Base-by-base conservation (phyloP, 176 grass and related monocot species). In the Tillandsia fasciculata region DNA sequence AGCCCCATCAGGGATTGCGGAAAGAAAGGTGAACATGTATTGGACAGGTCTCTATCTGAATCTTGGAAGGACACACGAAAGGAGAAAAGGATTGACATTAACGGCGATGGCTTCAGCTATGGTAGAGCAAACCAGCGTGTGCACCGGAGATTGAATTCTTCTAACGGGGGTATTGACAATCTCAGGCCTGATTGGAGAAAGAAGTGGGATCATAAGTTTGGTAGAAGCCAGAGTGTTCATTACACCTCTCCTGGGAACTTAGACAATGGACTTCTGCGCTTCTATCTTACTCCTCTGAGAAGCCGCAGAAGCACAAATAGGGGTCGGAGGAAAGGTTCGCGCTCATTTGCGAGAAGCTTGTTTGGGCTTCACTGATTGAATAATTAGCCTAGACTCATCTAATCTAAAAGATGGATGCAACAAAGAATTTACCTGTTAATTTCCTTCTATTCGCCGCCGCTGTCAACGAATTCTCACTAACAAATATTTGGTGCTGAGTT, bases 231-330 rank as follows among this genome's bases (percentile, higher is more conserved):
- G 69, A 99, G 89, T 20, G 84, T 93, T n/a, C 86, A 99, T 82
- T 99, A 99, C 12, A 83, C 87, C 0, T 99, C 94, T 63, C 87
- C 94, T 7, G 84, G 89, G 42, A 99, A 99, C 49, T 64, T 90
- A 28, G 94, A 99, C 65, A 86, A 93, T 28, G 90, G 90, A 8
- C 79, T 99, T 68, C 74, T 85, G 57, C 81, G 94, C 53, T 99
- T 99, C 75, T 99, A 99, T 48, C 72, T 99, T 63, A 99, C 94
- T 33, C 94, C 94, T n/a, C 80, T 99, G 80, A 93, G 89, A 72
- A 87, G 87, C 56, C 75, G 80, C 15, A 80, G 85, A 58, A 76
- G 26, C 2, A 29, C 80, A 49, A 89, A 77, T 78, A 88, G 83
- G 75, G 87, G 77, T 26, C 85, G 89, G 87, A 82, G 84, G 78